These are phyloP conservation scores for Alternaria ventricosa DNA, from an alignment of 2,329 filamentous ascomycete species.

Conservation along the genomic window DNA sequence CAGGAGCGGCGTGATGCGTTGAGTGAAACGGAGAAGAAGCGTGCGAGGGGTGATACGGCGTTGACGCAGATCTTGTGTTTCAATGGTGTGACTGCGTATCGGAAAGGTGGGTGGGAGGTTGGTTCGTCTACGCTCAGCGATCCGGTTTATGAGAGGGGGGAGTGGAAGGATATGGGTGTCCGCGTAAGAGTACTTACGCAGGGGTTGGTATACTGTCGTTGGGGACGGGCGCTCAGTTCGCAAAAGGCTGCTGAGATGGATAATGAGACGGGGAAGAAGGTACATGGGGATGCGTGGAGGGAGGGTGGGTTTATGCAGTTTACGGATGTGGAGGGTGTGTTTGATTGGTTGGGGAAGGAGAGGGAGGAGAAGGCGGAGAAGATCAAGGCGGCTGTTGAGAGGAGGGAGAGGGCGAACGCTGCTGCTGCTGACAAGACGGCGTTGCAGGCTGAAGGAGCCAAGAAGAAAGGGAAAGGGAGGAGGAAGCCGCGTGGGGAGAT, in stretches of 20 bases:
- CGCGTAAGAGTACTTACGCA: constrained; percentile 21
- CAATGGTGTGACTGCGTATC: constrained; percentile 31
- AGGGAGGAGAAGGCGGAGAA: not conserved
- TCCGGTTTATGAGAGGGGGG: not conserved
- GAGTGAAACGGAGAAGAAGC: constrained; percentile 11
- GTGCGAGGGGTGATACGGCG: constrained; percentile 18
- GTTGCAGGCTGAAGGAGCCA: not conserved
- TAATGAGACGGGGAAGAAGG: constrained; percentile 7
- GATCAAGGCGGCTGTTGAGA: no score
- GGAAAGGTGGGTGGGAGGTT: constrained; percentile 37
- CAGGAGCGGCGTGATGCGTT: not conserved
- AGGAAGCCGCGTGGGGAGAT: not conserved
- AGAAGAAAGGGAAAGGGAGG: not conserved
- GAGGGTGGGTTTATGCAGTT: constrained; percentile 35
- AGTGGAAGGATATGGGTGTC: constrained; percentile 12
- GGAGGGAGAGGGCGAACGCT: not conserved
- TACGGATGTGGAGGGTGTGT: constrained; percentile 26
- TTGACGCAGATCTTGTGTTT: constrained; percentile 33
- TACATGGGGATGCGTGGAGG: constrained; percentile 32
- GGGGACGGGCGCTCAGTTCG: constrained; percentile 20
- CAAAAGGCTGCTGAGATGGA: constrained; percentile 10
- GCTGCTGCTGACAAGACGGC: not conserved
- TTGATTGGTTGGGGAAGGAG: constrained; percentile 9
- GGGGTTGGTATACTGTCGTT: constrained; percentile 38
- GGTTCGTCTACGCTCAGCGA: not conserved